These are phyloP conservation scores for Penicillium sp. DNA, from an alignment of 2,329 filamentous ascomycete species.

Conservation along the genomic window DNA sequence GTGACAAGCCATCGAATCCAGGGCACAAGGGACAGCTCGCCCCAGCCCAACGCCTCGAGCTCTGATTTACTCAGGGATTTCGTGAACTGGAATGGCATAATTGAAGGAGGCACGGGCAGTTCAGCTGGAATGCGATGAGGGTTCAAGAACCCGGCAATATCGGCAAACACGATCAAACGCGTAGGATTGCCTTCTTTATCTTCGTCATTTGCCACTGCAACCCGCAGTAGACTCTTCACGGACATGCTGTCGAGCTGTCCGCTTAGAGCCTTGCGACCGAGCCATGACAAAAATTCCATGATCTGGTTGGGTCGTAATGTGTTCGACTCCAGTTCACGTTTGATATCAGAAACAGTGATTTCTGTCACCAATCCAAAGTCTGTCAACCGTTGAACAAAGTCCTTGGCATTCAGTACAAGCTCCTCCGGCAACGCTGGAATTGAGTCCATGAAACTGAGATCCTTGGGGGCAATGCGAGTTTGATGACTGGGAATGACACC, in stretches of 20 bases:
- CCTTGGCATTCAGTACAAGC: constrained; percentile 68
- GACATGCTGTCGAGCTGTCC: constrained; percentile 74
- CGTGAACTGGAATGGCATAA: constrained; percentile 84
- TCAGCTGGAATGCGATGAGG: constrained; percentile 80
- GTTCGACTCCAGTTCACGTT: constrained; percentile 78
- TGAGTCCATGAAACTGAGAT: constrained; percentile 79
- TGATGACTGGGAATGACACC: constrained; percentile 84
- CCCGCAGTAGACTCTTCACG: constrained; percentile 74
- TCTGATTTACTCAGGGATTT: constrained; percentile 70
- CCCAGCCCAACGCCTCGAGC: constrained; percentile 83
- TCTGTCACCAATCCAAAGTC: constrained; percentile 87
- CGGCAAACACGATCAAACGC: constrained; percentile 76
- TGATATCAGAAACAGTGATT: constrained; percentile 86
- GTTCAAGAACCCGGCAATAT: constrained; percentile 76
- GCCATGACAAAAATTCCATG: constrained; percentile 83
- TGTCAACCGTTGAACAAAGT: constrained; percentile 79
- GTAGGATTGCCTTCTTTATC: constrained; percentile 65
- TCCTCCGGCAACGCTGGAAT: constrained; percentile 85
- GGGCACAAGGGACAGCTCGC: constrained; percentile 78
- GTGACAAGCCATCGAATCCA: constrained; percentile 86
- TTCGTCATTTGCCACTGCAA: constrained; percentile 65
- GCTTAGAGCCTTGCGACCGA: constrained; percentile 71
- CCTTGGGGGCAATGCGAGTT: constrained; percentile 76
- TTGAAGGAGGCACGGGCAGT: constrained; percentile 78
- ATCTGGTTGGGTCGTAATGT: constrained; percentile 81